phyloP scores from a whole-genome alignment of 1,139 yeast genomes.

The Yueomyces sp. region DNA sequence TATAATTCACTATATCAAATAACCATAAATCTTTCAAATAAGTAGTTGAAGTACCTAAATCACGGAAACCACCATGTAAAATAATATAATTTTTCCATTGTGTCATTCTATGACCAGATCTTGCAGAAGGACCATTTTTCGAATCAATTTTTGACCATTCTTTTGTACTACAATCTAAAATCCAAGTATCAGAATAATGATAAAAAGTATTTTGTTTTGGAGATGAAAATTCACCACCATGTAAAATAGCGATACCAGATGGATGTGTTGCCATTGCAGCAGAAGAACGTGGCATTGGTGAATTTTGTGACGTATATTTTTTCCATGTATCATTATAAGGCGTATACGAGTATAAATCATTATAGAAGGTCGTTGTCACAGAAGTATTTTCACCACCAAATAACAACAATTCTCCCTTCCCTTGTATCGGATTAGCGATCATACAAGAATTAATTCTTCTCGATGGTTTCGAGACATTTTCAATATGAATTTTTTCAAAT shows the following conservation, averaged over 20 bases:
- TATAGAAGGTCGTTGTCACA: conserved; percentile 57
- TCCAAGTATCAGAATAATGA: conserved; percentile 95
- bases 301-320: conserved; percentile 61
- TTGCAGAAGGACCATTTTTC: conserved; percentile 65
- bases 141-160: conserved; percentile 85
- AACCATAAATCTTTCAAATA: conserved; percentile 84
- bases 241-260: conserved; percentile 69
- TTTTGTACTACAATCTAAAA: conserved; percentile 66
- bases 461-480: conserved; percentile 45
- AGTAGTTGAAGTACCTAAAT: conserved; percentile 71
- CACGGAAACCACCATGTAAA: conserved; percentile 87
- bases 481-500: conserved; percentile 59
- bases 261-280: conserved; percentile 94
- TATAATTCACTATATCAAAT: conserved; percentile 77
- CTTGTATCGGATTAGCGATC: conserved; percentile 66
- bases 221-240: conserved; percentile 95
- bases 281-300: conserved; percentile 88
- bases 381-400: conserved; percentile 82
- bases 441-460: conserved; percentile 63
- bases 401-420: conserved; percentile 61
- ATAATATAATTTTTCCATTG: conserved; percentile 85
- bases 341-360: conserved; percentile 64
- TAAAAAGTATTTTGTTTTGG: conserved; percentile 94
- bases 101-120: conserved; percentile 88
- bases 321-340: conserved; percentile 79